Base-by-base conservation (phyloP, 176 grass and related monocot genomes). In the Poa pratensis region DNA sequence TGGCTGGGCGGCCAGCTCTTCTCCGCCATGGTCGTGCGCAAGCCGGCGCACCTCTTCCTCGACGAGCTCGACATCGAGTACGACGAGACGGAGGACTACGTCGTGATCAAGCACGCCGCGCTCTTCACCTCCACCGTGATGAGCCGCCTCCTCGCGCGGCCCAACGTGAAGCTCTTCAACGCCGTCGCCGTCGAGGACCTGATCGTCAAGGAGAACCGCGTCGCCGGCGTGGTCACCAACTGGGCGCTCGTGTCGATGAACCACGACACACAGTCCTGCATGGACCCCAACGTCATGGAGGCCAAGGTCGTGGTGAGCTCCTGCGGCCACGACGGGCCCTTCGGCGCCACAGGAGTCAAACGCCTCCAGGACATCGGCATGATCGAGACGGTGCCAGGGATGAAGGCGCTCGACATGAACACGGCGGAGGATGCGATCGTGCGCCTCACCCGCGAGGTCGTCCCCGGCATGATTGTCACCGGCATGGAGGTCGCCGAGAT, bases 401-500 rank as follows among this genome's bases (percentile, higher is more conserved):
- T 99, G 96, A 87, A 89, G 50, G 96, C 93, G 1, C 90, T 96
- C 0, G 96, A 99, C 82, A 99, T 99, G 96, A 96, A 96, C 84
- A 79, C 91, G 1, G 93, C 96, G 1, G 96, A 99, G 90, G 91
- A 99, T n/a, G 91, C 87, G 27, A 99, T 99, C 80, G 93, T 96
- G 5, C 55, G 93, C 43, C 87, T 99, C 65, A 99, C 96, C 5
- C 87, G 90, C 24, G 96, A 99, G 88, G 77, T 99, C 53, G 91
- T 99, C 30, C 96, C 93, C 0, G 91, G 93, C 49, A 99, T 99
- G 93, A 99, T 96, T 75, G 90, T 96, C 77, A 99, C 96, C 53
- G 96, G 96, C 3, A 99, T 99, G 96, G 96, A 99, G 86, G 96
- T 96, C 28, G 96, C 96, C 10, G 96, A 99, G 90, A 99, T 99